Percentiles rank a stretch among this genome's conserved stretches.
Conservation (phyloP, 1,284 basidiomycete genomes). For the Ceratobasidium sp. region DNA sequence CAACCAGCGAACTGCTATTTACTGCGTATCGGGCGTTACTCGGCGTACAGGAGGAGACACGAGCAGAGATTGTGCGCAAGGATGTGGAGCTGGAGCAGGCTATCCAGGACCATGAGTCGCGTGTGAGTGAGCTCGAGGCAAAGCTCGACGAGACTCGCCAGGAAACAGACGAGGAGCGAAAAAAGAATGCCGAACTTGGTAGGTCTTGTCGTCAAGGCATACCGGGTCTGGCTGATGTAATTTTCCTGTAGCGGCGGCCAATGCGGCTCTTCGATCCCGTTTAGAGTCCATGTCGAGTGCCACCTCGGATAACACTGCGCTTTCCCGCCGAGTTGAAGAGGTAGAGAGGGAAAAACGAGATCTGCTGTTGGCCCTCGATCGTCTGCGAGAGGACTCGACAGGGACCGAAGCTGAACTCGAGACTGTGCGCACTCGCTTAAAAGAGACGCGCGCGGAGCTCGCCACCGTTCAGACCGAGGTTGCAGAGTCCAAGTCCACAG, state of each 20-base stretch:
- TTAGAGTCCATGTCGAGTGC: slow-evolving; percentile 60
- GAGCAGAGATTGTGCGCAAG: slow-evolving; percentile 67
- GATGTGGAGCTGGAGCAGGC: slow-evolving; percentile 81
- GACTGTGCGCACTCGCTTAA: slow-evolving; percentile 67
- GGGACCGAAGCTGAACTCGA: slow-evolving; percentile 59
- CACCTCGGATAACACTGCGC: slow-evolving; percentile 62
- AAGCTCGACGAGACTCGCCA: slow-evolving; percentile 58
- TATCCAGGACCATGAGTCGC: slow-evolving; percentile 70
- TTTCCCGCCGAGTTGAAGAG: slow-evolving; percentile 69
- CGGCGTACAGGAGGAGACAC: slow-evolving; percentile 62
- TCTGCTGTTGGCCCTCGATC: slow-evolving; percentile 72
- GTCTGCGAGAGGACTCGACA: slow-evolving; percentile 66
- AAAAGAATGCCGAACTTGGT: slow-evolving; percentile 71
- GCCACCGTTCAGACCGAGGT: slow-evolving; percentile 67
- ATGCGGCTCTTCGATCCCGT: slow-evolving; percentile 61
- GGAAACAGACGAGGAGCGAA: slow-evolving; percentile 61
- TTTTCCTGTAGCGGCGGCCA: slow-evolving; percentile 56
- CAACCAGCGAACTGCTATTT: slow-evolving; percentile 27
- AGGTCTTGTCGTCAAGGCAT: slow-evolving; percentile 44
- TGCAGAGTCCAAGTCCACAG: slow-evolving; percentile 69
- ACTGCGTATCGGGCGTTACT: slow-evolving; percentile 3
- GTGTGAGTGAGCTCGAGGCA: slow-evolving; percentile 61
- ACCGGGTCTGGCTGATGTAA: slow-evolving; percentile 13
- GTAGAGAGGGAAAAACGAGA: slow-evolving; percentile 81
- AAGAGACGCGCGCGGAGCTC: slow-evolving; percentile 76